These are phyloP conservation scores for Verticillium zaregamsianum DNA, from an alignment of 2,329 filamentous ascomycete genomes.

Conservation along the genomic window DNA sequence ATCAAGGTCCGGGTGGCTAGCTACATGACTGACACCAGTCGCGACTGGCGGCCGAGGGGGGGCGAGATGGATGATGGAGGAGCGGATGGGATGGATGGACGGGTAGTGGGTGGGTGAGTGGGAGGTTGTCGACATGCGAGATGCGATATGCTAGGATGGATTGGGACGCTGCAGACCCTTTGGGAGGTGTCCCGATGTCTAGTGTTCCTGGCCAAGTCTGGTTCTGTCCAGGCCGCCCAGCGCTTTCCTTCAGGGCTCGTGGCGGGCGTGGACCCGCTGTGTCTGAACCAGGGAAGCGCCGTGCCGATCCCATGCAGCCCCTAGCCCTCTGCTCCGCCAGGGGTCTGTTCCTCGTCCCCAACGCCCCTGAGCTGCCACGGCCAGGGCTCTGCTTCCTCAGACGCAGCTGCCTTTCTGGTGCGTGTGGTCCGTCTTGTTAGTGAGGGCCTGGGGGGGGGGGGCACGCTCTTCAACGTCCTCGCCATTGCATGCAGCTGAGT, in stretches of 20 bases:
- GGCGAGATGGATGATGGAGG: background rate
- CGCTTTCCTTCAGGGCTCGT: background rate
- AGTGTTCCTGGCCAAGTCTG: background rate
- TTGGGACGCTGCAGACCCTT: background rate
- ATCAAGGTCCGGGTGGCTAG: background rate
- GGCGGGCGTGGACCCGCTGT: background rate
- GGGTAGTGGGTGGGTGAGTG: background rate
- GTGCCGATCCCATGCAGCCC: background rate
- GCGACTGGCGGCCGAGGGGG: background rate
- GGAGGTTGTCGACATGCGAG: background rate
- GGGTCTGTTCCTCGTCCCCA: background rate
- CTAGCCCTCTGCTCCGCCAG: background rate
- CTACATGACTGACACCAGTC: background rate
- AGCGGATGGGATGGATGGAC: background rate
- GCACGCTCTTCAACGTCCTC: too few species aligned
- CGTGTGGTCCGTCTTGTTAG: background rate
- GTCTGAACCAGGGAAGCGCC: background rate
- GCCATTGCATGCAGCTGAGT: too few species aligned
- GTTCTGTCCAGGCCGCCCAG: background rate
- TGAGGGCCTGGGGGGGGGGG: too few species aligned
- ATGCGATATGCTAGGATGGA: background rate
- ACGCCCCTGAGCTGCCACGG: background rate
- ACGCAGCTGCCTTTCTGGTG: background rate
- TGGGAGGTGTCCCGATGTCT: background rate
- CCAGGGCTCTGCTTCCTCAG: background rate